These are phyloP conservation scores for Termitomyces sp. DNA, from an alignment of 768 basidiomycete species.

Conservation along the genomic window DNA sequence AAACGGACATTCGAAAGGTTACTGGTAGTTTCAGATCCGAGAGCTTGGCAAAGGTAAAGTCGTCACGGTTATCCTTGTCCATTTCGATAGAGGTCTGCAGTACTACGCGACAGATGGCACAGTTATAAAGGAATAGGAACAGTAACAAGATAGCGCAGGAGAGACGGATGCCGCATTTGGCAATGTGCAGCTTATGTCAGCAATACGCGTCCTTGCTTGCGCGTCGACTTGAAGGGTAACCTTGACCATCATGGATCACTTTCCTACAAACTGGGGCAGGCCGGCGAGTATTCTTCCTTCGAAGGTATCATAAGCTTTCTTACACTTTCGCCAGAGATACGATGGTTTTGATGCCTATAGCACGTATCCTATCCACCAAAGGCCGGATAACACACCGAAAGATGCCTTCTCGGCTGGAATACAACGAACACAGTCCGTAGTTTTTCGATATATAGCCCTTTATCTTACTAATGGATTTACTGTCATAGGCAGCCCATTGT, in stretches of 20 bases:
- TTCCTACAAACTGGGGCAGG: conserved; percentile 79
- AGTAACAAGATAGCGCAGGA: neutral
- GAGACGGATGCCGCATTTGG: conserved; percentile 2
- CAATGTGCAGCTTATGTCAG: conserved; percentile 9
- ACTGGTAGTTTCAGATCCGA: conserved; percentile 86
- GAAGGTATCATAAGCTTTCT: neutral
- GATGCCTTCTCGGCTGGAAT: conserved; percentile 63
- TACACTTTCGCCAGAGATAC: conserved; percentile 45
- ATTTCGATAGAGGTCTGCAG: conserved; percentile 16
- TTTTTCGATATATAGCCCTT: neutral
- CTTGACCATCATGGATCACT: conserved; percentile 62
- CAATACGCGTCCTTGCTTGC: conserved; percentile 17
- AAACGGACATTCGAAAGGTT: conserved; percentile 74
- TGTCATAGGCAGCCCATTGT: conserved; percentile 82
- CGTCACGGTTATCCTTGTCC: conserved; percentile 66
- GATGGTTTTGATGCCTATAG: conserved; percentile 72
- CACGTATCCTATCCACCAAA: conserved; percentile 70
- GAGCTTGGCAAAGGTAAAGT: conserved; percentile 90
- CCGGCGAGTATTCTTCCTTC: conserved; percentile 42
- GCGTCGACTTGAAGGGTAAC: conserved; percentile 7
- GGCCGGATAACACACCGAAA: conserved; percentile 42
- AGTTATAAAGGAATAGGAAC: neutral
- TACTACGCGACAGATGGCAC: neutral
- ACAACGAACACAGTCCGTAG: conserved; percentile 73
- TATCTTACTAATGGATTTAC: neutral